Conservation (phyloP, 768 basidiomycete genomes). For the Lactifluus volemus region DNA sequence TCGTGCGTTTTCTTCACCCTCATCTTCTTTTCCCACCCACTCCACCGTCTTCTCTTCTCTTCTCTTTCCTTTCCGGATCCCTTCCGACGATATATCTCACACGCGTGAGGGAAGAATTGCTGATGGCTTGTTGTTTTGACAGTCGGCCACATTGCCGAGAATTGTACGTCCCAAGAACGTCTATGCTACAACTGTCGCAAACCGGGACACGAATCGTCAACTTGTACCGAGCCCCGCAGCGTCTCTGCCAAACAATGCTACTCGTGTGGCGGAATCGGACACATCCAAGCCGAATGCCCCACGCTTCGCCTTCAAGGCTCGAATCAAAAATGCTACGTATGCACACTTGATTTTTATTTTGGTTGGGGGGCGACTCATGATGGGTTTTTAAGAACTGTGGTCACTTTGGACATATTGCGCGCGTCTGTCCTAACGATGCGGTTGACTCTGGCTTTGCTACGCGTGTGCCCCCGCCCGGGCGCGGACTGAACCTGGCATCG, state of each 20-base stretch:
- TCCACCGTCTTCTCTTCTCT: neutral
- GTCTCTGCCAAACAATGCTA: constrained; percentile 88
- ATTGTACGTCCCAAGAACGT: constrained; percentile 79
- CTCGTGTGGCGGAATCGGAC: constrained; percentile 86
- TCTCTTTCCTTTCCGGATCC: constrained; percentile 5
- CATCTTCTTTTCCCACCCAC: neutral
- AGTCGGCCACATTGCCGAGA: constrained; percentile 94
- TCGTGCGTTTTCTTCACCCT: constrained; percentile 41
- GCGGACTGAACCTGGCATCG: constrained; percentile 64
- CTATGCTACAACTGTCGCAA: constrained; percentile 94
- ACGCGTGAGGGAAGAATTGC: too few relatives aligned
- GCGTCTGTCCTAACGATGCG: constrained; percentile 52
- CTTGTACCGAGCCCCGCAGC: constrained; percentile 77
- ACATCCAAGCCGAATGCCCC: constrained; percentile 83
- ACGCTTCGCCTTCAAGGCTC: constrained; percentile 61
- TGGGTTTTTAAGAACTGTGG: constrained; percentile 54
- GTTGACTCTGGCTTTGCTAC: constrained; percentile 44
- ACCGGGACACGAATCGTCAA: constrained; percentile 87
- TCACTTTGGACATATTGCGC: constrained; percentile 76
- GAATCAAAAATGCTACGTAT: constrained; percentile 79
- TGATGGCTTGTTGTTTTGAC: neutral
- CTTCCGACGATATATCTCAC: too few relatives aligned
- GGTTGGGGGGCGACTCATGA: neutral
- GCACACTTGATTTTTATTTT: constrained; percentile 18
- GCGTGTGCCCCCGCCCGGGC: constrained; percentile 67